Percentiles rank a stretch among this genome's conserved stretches.
phyloP scores from a whole-genome alignment of 257 asterid species.

The Phtheirospermum japonicum region DNA sequence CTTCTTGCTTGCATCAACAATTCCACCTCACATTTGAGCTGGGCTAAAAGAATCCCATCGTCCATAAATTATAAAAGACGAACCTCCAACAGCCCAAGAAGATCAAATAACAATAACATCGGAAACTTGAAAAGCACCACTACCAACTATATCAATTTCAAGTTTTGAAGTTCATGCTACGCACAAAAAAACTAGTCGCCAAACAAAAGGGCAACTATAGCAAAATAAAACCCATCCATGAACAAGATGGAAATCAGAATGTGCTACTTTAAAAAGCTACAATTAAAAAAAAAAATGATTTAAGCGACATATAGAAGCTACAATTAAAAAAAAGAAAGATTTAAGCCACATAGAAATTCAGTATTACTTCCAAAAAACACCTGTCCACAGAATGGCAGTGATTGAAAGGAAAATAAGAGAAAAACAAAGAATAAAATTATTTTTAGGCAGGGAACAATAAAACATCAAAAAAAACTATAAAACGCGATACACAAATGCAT shows the following conservation, averaged over 20 bases:
- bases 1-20: no score
- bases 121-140: no score
- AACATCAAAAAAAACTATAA: constrained; percentile 28
- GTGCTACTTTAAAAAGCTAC: background rate
- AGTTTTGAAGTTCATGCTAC: no score
- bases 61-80: no score
- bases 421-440: constrained; percentile 9
- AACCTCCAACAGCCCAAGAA: no score
- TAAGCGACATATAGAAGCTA: constrained; percentile 2
- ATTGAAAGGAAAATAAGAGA: constrained; percentile 17
- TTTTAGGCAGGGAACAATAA: constrained; percentile 15
- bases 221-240: background rate
- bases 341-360: no score
- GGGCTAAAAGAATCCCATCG: no score
- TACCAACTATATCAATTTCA: no score
- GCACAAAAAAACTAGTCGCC: background rate
- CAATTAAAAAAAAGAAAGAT: no score
- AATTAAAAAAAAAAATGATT: background rate
- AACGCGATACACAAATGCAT: constrained; percentile 35
- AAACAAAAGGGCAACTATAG: background rate
- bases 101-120: no score
- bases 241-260: constrained; percentile 1
- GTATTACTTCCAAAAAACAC: constrained; percentile 34
- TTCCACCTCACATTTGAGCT: no score
- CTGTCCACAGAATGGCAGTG: constrained; percentile 32